These are phyloP conservation scores for Shiraia bambusicola DNA, from an alignment of 2,329 filamentous ascomycete species.

Conservation along the genomic window DNA sequence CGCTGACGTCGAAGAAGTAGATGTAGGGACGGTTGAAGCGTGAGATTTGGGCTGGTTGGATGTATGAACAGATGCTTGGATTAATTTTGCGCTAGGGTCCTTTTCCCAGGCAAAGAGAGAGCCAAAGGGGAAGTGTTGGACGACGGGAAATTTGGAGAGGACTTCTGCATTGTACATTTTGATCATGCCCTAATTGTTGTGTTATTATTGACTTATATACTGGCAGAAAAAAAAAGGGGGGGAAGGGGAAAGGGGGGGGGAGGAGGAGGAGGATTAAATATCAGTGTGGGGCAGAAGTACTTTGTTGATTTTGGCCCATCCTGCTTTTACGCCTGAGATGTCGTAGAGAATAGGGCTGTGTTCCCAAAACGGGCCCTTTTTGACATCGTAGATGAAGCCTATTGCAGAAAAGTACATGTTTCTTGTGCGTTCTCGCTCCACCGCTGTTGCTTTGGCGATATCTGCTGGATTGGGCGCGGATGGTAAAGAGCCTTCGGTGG, in stretches of 20 bases:
- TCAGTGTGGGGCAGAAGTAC: constrained; percentile 19
- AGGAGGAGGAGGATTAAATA: not conserved
- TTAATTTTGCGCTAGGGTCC: constrained; percentile 44
- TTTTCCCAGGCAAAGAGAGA: constrained; percentile 52
- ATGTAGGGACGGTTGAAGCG: constrained; percentile 11
- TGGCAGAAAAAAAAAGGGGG: too few relatives aligned
- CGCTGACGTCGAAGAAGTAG: constrained; percentile 15
- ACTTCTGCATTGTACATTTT: constrained; percentile 99
- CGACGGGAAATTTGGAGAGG: constrained; percentile 92
- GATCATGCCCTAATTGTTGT: constrained; percentile 73
- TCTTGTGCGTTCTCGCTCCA: constrained; percentile 44
- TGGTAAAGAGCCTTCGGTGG: constrained; percentile 74
- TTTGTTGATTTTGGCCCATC: constrained; percentile 97
- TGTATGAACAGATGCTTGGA: constrained; percentile 39
- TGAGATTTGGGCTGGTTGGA: constrained; percentile 36
- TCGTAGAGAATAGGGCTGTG: constrained; percentile 94
- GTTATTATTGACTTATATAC: constrained; percentile 6
- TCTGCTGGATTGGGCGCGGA: constrained; percentile 68
- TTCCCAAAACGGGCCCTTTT: constrained; percentile 90
- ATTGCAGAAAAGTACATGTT: constrained; percentile 91
- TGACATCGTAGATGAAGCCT: constrained; percentile 96
- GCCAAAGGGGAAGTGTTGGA: constrained; percentile 77
- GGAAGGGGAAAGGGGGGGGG: not conserved
- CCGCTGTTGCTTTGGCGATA: constrained; percentile 53
- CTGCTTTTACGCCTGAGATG: constrained; percentile 79